Percentiles rank a stretch among this genome's conserved stretches.
phyloP scores from a whole-genome alignment of 495 filamentous ascomycete species.

The Clavariopsis aquatica region DNA sequence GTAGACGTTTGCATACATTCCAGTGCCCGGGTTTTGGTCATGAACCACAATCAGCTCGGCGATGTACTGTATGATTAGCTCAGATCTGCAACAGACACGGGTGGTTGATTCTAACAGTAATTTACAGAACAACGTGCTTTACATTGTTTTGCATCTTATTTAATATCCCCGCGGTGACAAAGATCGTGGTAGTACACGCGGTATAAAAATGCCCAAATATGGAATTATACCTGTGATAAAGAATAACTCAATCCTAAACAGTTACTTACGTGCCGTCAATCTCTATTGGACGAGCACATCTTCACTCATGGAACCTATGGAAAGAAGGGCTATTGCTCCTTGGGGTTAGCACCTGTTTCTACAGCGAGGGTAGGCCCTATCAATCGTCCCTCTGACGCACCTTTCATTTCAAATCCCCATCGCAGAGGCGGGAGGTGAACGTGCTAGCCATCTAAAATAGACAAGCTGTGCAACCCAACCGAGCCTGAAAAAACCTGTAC shows the following conservation, averaged over 20 bases:
- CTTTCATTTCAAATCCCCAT: conserved; percentile 1
- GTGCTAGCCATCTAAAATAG: conserved; percentile 25
- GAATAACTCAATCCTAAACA: conserved; percentile 12
- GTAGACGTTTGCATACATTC: too few relatives aligned
- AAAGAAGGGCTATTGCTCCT: conserved; percentile 1
- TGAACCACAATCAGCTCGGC: too few relatives aligned
- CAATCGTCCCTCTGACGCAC: background rate
- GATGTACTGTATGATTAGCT: too few relatives aligned
- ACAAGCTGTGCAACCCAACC: conserved; percentile 12
- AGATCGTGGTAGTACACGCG: conserved; percentile 7
- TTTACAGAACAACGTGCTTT: background rate
- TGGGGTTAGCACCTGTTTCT: background rate
- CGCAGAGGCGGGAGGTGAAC: conserved; percentile 3
- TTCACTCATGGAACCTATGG: background rate
- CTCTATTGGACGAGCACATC: background rate
- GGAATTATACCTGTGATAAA: background rate
- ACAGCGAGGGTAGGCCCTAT: background rate
- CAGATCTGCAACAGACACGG: background rate
- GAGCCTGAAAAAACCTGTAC: background rate
- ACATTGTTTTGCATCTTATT: background rate
- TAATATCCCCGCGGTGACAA: conserved; percentile 23
- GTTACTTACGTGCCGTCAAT: background rate
- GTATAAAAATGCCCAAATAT: background rate
- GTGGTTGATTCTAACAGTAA: background rate
- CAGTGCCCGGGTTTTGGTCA: too few relatives aligned